phyloP scores from a whole-genome alignment of 2,329 filamentous ascomycete species.

The Exserohilum turcica region DNA sequence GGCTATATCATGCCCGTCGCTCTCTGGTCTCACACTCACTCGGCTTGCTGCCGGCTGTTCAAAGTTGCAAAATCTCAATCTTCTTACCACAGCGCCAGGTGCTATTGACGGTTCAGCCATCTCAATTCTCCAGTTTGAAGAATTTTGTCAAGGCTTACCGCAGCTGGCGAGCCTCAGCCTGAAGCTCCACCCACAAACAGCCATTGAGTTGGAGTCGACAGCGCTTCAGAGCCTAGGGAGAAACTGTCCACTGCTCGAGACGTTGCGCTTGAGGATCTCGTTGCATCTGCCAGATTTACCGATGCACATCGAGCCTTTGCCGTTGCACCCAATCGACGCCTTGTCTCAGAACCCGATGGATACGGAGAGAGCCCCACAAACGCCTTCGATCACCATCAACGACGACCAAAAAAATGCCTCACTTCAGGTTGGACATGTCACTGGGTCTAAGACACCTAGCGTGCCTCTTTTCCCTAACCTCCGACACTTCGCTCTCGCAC shows the following conservation, averaged over 20 bases:
- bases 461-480: slow-evolving; percentile 32
- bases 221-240: slow-evolving; percentile 35
- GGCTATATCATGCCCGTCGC: slow-evolving; percentile 18
- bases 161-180: slow-evolving; percentile 29
- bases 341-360: not conserved
- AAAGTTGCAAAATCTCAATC: slow-evolving; percentile 31
- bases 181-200: slow-evolving; percentile 36
- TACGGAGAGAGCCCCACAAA: not conserved
- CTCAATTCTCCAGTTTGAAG: slow-evolving; percentile 32
- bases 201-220: slow-evolving; percentile 26
- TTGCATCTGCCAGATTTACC: slow-evolving; percentile 26
- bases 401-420: not conserved
- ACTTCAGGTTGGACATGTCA: not conserved
- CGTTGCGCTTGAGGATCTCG: slow-evolving; percentile 35
- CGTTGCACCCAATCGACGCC: not conserved
- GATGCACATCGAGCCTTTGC: not conserved
- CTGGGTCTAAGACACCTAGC: not conserved
- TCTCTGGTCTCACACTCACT: slow-evolving; percentile 29
- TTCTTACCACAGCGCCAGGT: slow-evolving; percentile 34
- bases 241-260: slow-evolving; percentile 33
- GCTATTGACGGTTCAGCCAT: slow-evolving; percentile 38
- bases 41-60: slow-evolving; percentile 30
- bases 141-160: slow-evolving; percentile 34
- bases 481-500: slow-evolving; percentile 35
- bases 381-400: slow-evolving; percentile 11